Evolutionary conservation across 2,329 filamentous ascomycete species (phyloP).

Genomic region (Colletotrichum sp.): DNA sequence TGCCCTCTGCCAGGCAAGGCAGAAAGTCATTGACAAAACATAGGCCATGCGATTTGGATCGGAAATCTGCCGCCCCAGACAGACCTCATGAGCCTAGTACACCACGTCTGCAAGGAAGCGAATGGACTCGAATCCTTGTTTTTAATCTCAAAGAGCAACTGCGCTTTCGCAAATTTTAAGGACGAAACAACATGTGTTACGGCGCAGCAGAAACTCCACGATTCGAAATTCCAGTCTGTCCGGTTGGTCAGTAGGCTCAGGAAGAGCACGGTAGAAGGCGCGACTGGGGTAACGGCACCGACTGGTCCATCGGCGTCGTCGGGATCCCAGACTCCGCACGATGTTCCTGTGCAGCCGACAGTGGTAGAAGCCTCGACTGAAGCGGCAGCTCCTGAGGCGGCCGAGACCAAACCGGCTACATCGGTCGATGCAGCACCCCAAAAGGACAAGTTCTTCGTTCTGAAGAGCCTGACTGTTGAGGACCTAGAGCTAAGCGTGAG

Average conservation of each 20-base stretch:
- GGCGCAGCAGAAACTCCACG: conserved; percentile 85
- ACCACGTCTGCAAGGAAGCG: conserved; percentile 85
- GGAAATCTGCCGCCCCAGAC: conserved; percentile 90
- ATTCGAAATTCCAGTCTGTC: conserved; percentile 86
- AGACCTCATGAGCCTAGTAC: conserved; percentile 82
- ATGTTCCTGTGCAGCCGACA: neutral
- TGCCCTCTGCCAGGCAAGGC: conserved; percentile 15
- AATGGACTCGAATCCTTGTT: conserved; percentile 86
- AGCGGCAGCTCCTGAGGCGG: neutral
- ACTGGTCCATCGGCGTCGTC: conserved; percentile 56
- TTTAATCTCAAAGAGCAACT: conserved; percentile 95
- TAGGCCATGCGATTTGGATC: conserved; percentile 92
- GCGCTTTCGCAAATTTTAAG: conserved; percentile 94
- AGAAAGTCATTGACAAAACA: conserved; percentile 14
- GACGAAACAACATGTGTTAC: conserved; percentile 76
- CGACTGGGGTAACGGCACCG: conserved; percentile 53
- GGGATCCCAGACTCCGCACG: conserved; percentile 6
- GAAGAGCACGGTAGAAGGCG: conserved; percentile 54
- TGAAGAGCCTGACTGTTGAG: conserved; percentile 91
- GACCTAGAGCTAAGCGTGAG: conserved; percentile 88
- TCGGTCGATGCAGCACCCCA: conserved; percentile 27
- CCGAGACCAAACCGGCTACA: neutral
- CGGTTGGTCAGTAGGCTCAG: conserved; percentile 85
- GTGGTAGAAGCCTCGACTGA: neutral
- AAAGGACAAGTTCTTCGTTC: conserved; percentile 84